These are phyloP conservation scores for Peterozyma toletana DNA, from an alignment of 805 yeast genomes.

Conservation along the genomic window DNA sequence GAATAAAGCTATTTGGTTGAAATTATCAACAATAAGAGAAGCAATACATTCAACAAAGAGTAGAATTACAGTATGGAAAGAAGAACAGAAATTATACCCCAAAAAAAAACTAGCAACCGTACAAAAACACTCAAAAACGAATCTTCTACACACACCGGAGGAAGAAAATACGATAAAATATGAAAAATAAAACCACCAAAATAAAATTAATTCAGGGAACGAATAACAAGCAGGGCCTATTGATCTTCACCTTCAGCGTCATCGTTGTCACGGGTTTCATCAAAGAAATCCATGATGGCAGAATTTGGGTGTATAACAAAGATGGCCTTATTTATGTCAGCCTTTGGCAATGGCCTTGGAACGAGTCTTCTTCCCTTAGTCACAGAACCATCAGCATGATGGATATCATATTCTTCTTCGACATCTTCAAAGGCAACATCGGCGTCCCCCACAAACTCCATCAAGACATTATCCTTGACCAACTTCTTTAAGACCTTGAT, in stretches of 20 bases:
- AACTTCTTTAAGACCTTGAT: slow-evolving; percentile 76
- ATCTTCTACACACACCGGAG: no score
- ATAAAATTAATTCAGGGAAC: no score
- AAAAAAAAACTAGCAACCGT: no score
- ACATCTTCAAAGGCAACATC: slow-evolving; percentile 26
- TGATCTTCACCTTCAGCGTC: not conserved
- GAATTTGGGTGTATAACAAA: slow-evolving; percentile 76
- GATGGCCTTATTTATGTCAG: slow-evolving; percentile 25
- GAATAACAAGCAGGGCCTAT: no score
- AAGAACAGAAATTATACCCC: no score
- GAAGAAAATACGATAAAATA: no score
- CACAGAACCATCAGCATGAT: slow-evolving; percentile 14
- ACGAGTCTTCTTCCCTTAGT: slow-evolving; percentile 7
- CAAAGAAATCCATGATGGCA: slow-evolving; percentile 64
- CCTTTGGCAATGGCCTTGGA: slow-evolving; percentile 10
- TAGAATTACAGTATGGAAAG: no score
- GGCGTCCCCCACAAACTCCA: slow-evolving; percentile 49
- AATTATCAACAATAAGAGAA: no score
- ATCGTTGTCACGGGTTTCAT: slow-evolving; percentile 20
- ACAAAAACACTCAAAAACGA: no score
- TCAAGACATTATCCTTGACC: slow-evolving; percentile 76
- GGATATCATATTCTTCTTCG: slow-evolving; percentile 22
- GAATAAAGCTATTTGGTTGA: no score
- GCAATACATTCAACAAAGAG: no score
- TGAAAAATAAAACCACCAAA: no score